Base-by-base conservation (phyloP, 2,329 filamentous ascomycete species). In the Fusarium concolor region DNA sequence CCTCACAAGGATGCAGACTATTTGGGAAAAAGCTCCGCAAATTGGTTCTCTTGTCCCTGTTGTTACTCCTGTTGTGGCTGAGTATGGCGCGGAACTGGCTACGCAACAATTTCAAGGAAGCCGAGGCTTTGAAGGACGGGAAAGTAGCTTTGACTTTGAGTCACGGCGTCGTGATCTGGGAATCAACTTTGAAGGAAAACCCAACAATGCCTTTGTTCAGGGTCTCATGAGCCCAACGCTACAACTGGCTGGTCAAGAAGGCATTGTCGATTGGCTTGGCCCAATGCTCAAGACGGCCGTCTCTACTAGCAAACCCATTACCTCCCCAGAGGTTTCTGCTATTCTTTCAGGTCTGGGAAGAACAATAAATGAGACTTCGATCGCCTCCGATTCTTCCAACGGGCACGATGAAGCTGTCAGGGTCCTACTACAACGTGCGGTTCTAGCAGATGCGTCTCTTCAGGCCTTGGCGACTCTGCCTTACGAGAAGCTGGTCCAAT, bases 231-330 rank as follows among this genome's bases (percentile, higher is more conserved):
- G 26, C 10, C 57, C 57, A n/a, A 70, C 67, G 4, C 10, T 45
- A 6, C 67, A 62, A 10, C n/a, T 66, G 17, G 26, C 42, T 12
- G 65, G 65, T 11, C 65, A 59, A 35, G 58, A 43, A 49, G 54
- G 44, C 10, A 15, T 66, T 20, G 17, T 66, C 31, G 45, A 51
- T 41, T 42, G 35, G 33, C 57, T 68, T 15, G 67, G 65, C 8
- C 46, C 46, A 6, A 3, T 70, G 9, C 49, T 70, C 15, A 17
- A 35, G 6, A 50, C 12, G 12, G 67, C 50, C 10, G 24, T 58
- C 28, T 18, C 18, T 22, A 33, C 35, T 17, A 49, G 46, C 14
- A 57, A 35, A 47, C 52, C 56, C 5, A 22, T 65, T 28, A 15
- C 42, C 5, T 45, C 51, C 1, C 38, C n/a, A n/a, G 10, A 18